Evolutionary conservation across 1,139 yeast genomes (phyloP).

Genomic region (Yamadazyma diddensiae): DNA sequence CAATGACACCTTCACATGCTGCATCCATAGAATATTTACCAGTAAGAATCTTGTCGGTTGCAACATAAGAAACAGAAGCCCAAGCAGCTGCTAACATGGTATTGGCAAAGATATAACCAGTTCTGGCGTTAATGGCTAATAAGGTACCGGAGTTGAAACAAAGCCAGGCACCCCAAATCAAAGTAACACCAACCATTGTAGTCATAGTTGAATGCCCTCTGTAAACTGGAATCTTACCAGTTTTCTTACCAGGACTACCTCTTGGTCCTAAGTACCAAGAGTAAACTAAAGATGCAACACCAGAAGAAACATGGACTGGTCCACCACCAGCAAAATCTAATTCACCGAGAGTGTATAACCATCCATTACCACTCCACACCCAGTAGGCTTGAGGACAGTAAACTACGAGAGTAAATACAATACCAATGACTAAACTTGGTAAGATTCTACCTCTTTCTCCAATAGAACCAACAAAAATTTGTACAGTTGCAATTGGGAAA

Average conservation of each 20-base stretch:
- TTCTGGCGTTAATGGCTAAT: conserved; percentile 84
- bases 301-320: conserved; percentile 93
- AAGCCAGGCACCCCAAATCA: conserved; percentile 97
- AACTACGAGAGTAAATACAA: conserved; percentile 88
- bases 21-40: conserved; percentile 94
- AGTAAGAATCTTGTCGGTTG: conserved; percentile 48
- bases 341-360: conserved; percentile 79
- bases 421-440: conserved; percentile 90
- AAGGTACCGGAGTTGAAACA: conserved; percentile 98
- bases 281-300: conserved; percentile 90
- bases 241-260: conserved; percentile 64
- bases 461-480: conserved; percentile 92
- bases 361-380: conserved; percentile 94
- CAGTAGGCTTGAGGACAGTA: conserved; percentile 94
- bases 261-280: conserved; percentile 90
- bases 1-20: conserved; percentile 88
- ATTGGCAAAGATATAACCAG: conserved; percentile 89
- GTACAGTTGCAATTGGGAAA: conserved; percentile 80
- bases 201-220: conserved; percentile 87
- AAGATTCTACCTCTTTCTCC: conserved; percentile 93
- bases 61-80: conserved; percentile 85
- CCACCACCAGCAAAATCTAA: conserved; percentile 98
- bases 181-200: conserved; percentile 84
- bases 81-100: conserved; percentile 93
- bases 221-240: conserved; percentile 69